Percentiles rank a stretch among this genome's conserved stretches.
These are phyloP conservation scores for Volvox carteri DNA, from an alignment of 163 green algal species.

Conservation along the genomic window DNA sequence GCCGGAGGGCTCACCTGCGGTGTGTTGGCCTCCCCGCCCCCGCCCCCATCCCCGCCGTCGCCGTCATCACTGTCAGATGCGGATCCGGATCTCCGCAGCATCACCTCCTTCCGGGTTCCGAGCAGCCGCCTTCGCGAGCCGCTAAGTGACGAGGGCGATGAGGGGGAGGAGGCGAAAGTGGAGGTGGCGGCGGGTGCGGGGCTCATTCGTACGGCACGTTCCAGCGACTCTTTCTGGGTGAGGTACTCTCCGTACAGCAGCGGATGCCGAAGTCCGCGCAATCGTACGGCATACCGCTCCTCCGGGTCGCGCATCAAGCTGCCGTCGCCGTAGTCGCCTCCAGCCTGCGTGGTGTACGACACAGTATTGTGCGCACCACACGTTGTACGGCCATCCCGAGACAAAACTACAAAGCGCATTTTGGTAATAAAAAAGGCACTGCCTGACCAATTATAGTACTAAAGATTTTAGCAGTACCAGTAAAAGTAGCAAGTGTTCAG, in stretches of 20 bases:
- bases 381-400: not conserved
- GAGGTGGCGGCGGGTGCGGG: not conserved
- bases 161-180: not conserved
- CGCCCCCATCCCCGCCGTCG: slow-evolving; percentile 3
- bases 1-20: too few species aligned
- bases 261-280: slow-evolving; percentile 81
- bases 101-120: slow-evolving; percentile 55
- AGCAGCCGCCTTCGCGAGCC: slow-evolving; percentile 33
- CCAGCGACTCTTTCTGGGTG: slow-evolving; percentile 58
- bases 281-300: slow-evolving; percentile 67
- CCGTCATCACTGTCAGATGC: not conserved
- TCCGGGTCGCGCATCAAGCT: slow-evolving; percentile 1
- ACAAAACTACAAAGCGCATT: too few species aligned
- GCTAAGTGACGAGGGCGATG: not conserved
- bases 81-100: slow-evolving; percentile 18
- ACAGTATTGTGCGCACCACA: not conserved
- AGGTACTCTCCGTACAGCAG: slow-evolving; percentile 86
- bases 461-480: too few species aligned
- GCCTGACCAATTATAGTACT: too few species aligned
- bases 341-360: not conserved
- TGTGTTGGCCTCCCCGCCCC: not conserved
- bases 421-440: too few species aligned
- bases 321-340: not conserved
- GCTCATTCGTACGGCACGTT: slow-evolving; percentile 49
- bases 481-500: too few species aligned